Base-by-base conservation (phyloP, 768 basidiomycete species). In the Mycena galopus region DNA sequence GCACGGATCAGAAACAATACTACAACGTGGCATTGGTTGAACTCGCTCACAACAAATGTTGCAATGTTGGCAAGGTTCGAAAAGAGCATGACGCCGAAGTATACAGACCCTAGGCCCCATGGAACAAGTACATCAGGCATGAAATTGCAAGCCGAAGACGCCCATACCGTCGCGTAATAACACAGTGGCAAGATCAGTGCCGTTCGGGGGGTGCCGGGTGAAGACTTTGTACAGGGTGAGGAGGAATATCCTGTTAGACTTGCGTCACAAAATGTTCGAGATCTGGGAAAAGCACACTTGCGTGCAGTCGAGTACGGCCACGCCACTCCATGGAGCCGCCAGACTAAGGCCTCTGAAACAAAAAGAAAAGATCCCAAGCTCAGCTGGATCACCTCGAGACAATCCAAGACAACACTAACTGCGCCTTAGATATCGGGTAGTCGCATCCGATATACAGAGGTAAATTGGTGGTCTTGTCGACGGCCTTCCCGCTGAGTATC, bases 21-120 rank as follows among this genome's bases (percentile, higher is more conserved):
- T n/a, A n/a, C n/a, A n/a, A n/a, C n/a, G n/a, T n/a, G n/a, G n/a
- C n/a, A n/a, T n/a, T n/a, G n/a, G n/a, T n/a, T n/a, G n/a, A n/a
- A n/a, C n/a, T n/a, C n/a, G n/a, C 72, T 61, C 29, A 74, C 73
- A 27, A 71, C 29, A 57, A 74, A 68, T n/a, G 73, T 71, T 16
- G 67, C 21, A 29, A 74, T 74, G 57, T 74, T 74, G 23, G 61
- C 47, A 5, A 74, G 14, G n/a, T 62, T 74, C 9, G 61, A 39
- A 4, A 74, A 57, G 35, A 74, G 8, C n/a, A 74, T 71, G 9
- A 74, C 66, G 9, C 73, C 71, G 56, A 74, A 74, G 32, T 74
- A 74, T 2, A 74, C 29, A 17, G 73, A 64, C 1, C 73, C 73
- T 74, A 4, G 21, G n/a, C n/a, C n/a, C n/a, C n/a, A n/a, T n/a